Base-by-base conservation (phyloP, 1,284 basidiomycete species). In the Sphaerobolus stellatus region DNA sequence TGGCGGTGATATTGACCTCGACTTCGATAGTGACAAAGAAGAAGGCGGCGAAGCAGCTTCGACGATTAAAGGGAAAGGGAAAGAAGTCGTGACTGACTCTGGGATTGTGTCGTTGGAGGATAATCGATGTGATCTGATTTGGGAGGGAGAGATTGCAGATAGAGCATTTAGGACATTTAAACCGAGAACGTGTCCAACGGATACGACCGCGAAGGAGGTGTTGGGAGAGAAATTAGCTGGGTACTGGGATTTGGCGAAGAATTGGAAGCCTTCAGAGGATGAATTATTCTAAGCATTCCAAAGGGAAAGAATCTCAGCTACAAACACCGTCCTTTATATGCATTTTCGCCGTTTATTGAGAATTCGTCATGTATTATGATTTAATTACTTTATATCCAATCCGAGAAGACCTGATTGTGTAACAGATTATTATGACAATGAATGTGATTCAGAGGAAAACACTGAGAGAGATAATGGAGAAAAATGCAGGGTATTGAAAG, bases 171-270 rank as follows among this genome's bases (percentile, higher is more conserved):
- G 75, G 64, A 79, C 78, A 49, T 95, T 97, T 73, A 89, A 88
- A 65, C 85, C 89, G 31, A 88, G 86, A 71, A 88, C 84, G 56
- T 94, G 90, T 61, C 92, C 93, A 46, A 90, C 88, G 5, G 96
- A 99, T 70, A 72, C 78, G 22, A 78, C 84, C 45, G 96, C 92
- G 6, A 92, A 92, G 71, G 93, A 97, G 63, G 78, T 83, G 49
- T 75, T 98, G 33, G 94, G 94, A 0, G 76, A 81, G 56, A 92
- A 87, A 74, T 71, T 93, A 70, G 85, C 87, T 38, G 89, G 92
- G 0, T 92, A 94, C 67, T 98, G 95, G 95, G 96, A 98, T 69
- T 81, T 92, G 68, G 88, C 94, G 30, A 97, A 94, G 82, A 88
- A 88, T 63, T 90, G 83, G 82, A 88, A 83, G 66, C 79, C 82